Base-by-base conservation (phyloP, 148 eudicot genomes). In the Limonium bicolor region DNA sequence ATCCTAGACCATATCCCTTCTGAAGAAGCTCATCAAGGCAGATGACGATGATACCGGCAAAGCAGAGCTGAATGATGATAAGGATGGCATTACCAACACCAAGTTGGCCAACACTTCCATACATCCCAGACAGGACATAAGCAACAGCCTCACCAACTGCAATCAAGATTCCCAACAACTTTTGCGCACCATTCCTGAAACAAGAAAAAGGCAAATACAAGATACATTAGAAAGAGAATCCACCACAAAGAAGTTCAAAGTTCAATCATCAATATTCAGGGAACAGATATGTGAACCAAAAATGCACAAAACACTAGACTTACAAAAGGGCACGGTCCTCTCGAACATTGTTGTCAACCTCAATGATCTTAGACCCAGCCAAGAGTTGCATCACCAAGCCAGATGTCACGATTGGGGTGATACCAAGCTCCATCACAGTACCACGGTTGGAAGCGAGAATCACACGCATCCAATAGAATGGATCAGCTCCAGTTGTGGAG, bases 91-190 rank as follows among this genome's bases (percentile, higher is more conserved):
- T 82, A 17, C 79, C 86, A 28, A 77, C 86, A 34, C 93, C 93
- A 55, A 82, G 79, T 55, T 82, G 86, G 27, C 71, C 69, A 1
- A 82, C 80, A 72, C 80, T 83, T 11, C 87, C 83, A 48, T 78
- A 78, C 87, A 83, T 83, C 20, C 94, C 94, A 5, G 86, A 83
- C 7, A 78, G 78, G 50, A 83, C 94, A 72, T 78, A 83, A 19
- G 94, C 94, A 32, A 83, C 84, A 27, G 94, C 94, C 60, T 83
- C 86, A 50, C 94, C 87, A 52, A 83, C 66, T 45, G 80, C 94
- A 41, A 83, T 83, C 48, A 83, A 58, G 50, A 83, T 78, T 19
- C 94, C 94, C 52, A 83, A 46, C 62, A 83, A 61, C 62, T 83
- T 83, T 50, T 83, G 94, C 34, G 82, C 93, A 61, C 86, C 93